These are phyloP conservation scores for Blastomyces emzantsi DNA, from an alignment of 2,329 filamentous ascomycete species.

Conservation along the genomic window DNA sequence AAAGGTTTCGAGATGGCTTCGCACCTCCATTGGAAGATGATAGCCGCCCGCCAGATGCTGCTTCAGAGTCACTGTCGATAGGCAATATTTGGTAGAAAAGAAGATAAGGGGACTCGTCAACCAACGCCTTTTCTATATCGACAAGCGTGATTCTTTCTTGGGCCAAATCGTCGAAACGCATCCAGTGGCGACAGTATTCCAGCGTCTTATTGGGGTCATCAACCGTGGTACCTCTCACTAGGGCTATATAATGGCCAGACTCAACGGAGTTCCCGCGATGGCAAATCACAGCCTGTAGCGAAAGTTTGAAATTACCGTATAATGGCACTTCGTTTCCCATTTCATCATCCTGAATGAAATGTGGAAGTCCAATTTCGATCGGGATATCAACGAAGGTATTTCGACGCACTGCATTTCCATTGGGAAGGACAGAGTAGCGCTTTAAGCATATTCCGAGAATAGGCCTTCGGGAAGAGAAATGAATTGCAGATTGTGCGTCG, in stretches of 20 bases:
- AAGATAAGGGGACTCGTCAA: constrained; percentile 84
- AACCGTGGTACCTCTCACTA: constrained; percentile 59
- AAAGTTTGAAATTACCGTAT: constrained; percentile 85
- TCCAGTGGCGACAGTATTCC: constrained; percentile 69
- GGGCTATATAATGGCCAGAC: constrained; percentile 83
- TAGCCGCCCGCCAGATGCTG: constrained; percentile 19
- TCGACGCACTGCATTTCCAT: constrained; percentile 60
- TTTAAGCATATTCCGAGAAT: constrained; percentile 91
- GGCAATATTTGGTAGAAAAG: constrained; percentile 93
- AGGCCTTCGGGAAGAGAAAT: constrained; percentile 73
- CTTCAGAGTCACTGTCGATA: constrained; percentile 57
- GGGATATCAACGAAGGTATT: constrained; percentile 89
- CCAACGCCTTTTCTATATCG: constrained; percentile 67
- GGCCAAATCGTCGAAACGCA: constrained; percentile 84
- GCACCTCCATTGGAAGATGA: background rate
- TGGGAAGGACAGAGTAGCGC: constrained; percentile 66
- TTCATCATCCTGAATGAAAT: constrained; percentile 78
- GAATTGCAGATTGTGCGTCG: constrained; percentile 71
- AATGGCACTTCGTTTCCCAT: constrained; percentile 57
- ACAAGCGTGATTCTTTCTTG: constrained; percentile 63
- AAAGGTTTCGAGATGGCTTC: background rate
- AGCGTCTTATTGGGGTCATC: constrained; percentile 22
- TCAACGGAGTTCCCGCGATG: constrained; percentile 79
- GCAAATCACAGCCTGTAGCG: constrained; percentile 84
- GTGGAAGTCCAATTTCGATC: constrained; percentile 68